These are phyloP conservation scores for Suillus spraguei DNA, from an alignment of 768 basidiomycete genomes.

Conservation along the genomic window DNA sequence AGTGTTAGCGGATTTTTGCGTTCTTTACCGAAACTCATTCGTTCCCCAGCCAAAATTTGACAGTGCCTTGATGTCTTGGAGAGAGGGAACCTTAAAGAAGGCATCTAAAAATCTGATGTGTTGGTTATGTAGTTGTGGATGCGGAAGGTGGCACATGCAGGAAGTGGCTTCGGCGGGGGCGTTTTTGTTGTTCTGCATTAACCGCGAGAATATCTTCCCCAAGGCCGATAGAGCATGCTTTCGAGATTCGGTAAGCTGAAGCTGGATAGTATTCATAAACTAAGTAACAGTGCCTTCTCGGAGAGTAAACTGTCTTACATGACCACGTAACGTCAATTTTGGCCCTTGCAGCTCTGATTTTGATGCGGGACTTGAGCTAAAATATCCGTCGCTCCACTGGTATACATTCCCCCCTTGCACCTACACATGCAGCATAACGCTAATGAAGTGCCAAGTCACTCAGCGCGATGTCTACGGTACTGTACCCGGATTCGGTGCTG, in stretches of 20 bases:
- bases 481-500: slow-evolving; percentile 49
- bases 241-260: slow-evolving; percentile 60
- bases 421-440: slow-evolving; percentile 72
- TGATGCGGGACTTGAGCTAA: slow-evolving; percentile 31
- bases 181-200: slow-evolving; percentile 48
- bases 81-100: slow-evolving; percentile 76
- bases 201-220: slow-evolving; percentile 72
- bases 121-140: slow-evolving; percentile 36
- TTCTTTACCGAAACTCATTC: slow-evolving; percentile 76
- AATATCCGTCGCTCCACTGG: slow-evolving; percentile 79
- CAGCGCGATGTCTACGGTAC: slow-evolving; percentile 60
- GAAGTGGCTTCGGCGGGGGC: slow-evolving; percentile 39
- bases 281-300: background rate
- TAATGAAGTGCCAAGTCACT: slow-evolving; percentile 72
- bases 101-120: slow-evolving; percentile 67
- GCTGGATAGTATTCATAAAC: slow-evolving; percentile 57
- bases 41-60: slow-evolving; percentile 84
- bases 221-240: slow-evolving; percentile 80
- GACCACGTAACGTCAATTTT: slow-evolving; percentile 59
- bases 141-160: slow-evolving; percentile 27
- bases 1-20: slow-evolving; percentile 8
- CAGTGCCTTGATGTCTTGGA: slow-evolving; percentile 66
- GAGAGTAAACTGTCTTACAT: slow-evolving; percentile 42
- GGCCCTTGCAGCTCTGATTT: slow-evolving; percentile 29
- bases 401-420: slow-evolving; percentile 80